Base-by-base conservation (phyloP, 495 filamentous ascomycete species). In the Daldinia decipiens region DNA sequence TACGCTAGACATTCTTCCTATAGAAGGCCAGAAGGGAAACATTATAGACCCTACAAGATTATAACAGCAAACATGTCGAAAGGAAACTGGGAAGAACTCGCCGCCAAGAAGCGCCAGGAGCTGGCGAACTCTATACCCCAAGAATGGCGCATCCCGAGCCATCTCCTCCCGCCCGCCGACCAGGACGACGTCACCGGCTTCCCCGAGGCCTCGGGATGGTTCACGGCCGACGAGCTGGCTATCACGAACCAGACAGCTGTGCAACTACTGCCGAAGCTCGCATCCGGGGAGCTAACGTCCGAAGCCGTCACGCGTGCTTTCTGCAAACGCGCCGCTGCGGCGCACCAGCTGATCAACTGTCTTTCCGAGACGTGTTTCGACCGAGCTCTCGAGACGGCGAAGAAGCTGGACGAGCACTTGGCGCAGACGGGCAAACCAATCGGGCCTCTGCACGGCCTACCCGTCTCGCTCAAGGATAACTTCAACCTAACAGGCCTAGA, bases 391-490 rank as follows among this genome's bases (percentile, higher is more conserved):
- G 15, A 38, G 0, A 76, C 62, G 9, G 77, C 77, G 0, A 68
- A 38, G 52, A 55, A 62, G 9, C 57, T 72, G 2, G 80, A 89
- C 61, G 74, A 65, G n/a, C 77, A 73, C 39, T 79, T 95, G 43
- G 91, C 95, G 62, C 78, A 89, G 17, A 87, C 90, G 63, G 59
- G 66, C 26, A 72, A 70, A 50, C 67, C 75, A 3, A 39, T 65
- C 47, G 93, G 93, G 0, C 92, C 93, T 0, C 79, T 97, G 39
- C 93, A 93, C 15, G 94, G 94, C 9, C 88, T 97, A 27, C 94
- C 94, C 0, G 81, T 97, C 47, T 93, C 90, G 24, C 67, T 97
- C 67, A 97, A 97, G 77, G 90, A 93, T 68, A 83, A 83, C 51
- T 90, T 93, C 81, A 80, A 87, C 50, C 68, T 93, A 1, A 71